Percentiles rank a stretch among this genome's conserved stretches.
phyloP scores from a whole-genome alignment of 2,329 filamentous ascomycete genomes.

The Aureobasidium sp. region DNA sequence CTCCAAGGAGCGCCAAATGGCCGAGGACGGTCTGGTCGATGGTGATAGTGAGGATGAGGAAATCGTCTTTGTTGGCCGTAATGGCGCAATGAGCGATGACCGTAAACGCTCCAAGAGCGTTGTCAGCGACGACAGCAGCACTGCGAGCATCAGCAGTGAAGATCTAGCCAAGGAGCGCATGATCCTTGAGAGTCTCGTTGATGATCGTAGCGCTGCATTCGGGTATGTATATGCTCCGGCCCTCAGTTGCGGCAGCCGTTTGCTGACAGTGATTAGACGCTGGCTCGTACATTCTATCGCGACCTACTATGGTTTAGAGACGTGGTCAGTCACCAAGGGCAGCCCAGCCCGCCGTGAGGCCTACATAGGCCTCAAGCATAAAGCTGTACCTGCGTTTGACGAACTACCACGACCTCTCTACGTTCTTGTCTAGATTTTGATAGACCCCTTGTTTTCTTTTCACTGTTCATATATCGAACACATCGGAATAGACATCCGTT shows the following conservation, averaged over 20 bases:
- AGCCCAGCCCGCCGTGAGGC: constrained; percentile 67
- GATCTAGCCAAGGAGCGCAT: constrained; percentile 53
- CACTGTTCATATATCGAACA: background rate
- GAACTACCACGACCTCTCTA: constrained; percentile 54
- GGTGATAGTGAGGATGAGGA: constrained; percentile 63
- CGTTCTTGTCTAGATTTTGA: constrained; percentile 38
- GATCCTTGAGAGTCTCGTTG: constrained; percentile 70
- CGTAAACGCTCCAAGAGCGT: constrained; percentile 44
- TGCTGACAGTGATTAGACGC: constrained; percentile 45
- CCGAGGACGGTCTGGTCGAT: constrained; percentile 36
- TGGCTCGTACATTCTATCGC: constrained; percentile 92
- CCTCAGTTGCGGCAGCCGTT: background rate
- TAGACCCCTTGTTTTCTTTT: background rate
- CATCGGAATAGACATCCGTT: background rate
- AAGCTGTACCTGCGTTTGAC: constrained; percentile 24
- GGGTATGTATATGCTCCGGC: constrained; percentile 48
- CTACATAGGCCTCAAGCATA: constrained; percentile 63
- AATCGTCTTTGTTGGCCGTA: constrained; percentile 77
- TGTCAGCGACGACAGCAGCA: background rate
- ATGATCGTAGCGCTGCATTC: constrained; percentile 70
- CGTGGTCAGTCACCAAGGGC: constrained; percentile 67
- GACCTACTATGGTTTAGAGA: constrained; percentile 81
- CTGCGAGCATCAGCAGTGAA: constrained; percentile 23
- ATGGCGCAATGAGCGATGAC: constrained; percentile 54
- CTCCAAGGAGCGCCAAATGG: constrained; percentile 42